Conservation (phyloP, 768 basidiomycete species). For the Kwoniella bestiolae region DNA sequence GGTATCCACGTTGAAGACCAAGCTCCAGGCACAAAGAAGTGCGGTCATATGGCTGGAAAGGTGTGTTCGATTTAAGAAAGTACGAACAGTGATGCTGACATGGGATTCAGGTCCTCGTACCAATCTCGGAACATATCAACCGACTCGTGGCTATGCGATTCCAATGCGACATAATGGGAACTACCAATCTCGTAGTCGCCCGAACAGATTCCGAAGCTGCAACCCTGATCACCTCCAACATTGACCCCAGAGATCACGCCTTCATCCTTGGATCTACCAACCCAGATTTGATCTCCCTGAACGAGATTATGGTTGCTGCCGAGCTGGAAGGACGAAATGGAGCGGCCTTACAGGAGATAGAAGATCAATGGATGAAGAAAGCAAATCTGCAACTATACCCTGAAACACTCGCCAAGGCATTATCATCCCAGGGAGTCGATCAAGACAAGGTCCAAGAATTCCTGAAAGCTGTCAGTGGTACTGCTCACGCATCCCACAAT, state of each 20-base stretch:
- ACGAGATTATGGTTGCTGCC: constrained; percentile 79
- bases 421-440: constrained; percentile 61
- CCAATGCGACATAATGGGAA: constrained; percentile 98
- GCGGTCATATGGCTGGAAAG: constrained; percentile 60
- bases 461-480: constrained; percentile 56
- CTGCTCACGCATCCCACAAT: constrained; percentile 71
- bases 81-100: not conserved
- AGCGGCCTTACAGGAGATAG: constrained; percentile 75
- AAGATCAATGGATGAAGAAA: constrained; percentile 80
- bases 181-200: constrained; percentile 88
- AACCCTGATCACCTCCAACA: constrained; percentile 93
- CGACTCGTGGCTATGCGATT: constrained; percentile 94
- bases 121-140: constrained; percentile 97
- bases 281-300: constrained; percentile 68
- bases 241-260: constrained; percentile 94
- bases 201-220: constrained; percentile 98
- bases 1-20: constrained; percentile 99
- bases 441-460: constrained; percentile 67
- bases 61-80: no score
- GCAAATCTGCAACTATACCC: constrained; percentile 83
- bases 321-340: constrained; percentile 80
- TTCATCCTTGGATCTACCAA: constrained; percentile 96
- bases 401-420: constrained; percentile 69
- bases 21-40: constrained; percentile 94
- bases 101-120: constrained; percentile 76